phyloP scores from a whole-genome alignment of 805 yeast genomes.

The Scheffersomyces ergatensis region DNA sequence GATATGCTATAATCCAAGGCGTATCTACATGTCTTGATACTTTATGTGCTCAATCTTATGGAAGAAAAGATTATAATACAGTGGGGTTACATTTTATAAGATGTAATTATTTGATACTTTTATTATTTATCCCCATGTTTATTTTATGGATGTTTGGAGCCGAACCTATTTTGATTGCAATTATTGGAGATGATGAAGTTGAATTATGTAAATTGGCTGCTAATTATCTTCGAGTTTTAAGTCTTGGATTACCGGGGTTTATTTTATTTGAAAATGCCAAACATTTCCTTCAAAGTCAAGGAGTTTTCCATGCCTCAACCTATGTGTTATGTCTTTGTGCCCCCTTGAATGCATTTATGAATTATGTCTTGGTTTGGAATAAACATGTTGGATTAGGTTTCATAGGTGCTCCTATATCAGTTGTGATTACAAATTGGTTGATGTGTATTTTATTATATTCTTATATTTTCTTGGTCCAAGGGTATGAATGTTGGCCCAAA shows the following conservation, averaged over 20 bases:
- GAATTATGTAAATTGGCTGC: conserved; percentile 48
- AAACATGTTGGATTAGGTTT: conserved; percentile 56
- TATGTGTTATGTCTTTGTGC: conserved; percentile 69
- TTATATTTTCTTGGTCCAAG: conserved; percentile 45
- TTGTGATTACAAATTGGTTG: conserved; percentile 65
- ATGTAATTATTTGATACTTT: conserved; percentile 56
- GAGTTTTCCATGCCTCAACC: conserved; percentile 77
- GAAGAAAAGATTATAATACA: conserved; percentile 58
- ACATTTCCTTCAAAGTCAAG: conserved; percentile 73
- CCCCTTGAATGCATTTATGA: conserved; percentile 67
- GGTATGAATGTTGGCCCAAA: conserved; percentile 43
- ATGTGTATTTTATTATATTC: conserved; percentile 59
- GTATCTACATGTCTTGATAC: conserved; percentile 79
- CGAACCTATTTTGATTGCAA: conserved; percentile 38
- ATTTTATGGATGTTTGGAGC: conserved; percentile 61
- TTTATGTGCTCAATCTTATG: conserved; percentile 74
- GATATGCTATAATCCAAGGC: conserved; percentile 73
- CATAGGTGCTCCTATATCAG: conserved; percentile 75
- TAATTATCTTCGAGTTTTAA: conserved; percentile 50
- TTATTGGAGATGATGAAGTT: conserved; percentile 21
- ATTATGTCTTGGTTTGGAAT: conserved; percentile 71
- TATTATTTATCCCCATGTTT: conserved; percentile 54
- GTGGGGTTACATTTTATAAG: conserved; percentile 71
- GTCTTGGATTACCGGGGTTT: conserved; percentile 72
- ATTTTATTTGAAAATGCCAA: conserved; percentile 71